Conservation (phyloP, 192 early-diverging fungal genomes). For the Backusella macrospora region DNA sequence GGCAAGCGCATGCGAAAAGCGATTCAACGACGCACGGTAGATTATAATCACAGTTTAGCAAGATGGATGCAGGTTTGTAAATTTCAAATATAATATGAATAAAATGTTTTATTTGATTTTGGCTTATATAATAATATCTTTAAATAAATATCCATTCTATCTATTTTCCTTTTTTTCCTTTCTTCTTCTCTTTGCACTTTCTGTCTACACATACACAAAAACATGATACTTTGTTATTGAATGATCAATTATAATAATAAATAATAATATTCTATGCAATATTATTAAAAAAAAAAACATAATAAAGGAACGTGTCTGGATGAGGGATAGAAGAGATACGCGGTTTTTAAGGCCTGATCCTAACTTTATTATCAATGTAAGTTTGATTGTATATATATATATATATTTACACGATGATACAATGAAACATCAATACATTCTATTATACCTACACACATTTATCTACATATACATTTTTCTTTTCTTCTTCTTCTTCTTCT, state of each 20-base stretch:
- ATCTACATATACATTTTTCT: no score
- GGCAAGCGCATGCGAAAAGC: conserved; percentile 86
- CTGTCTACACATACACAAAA: no score
- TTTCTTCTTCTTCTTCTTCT: no score
- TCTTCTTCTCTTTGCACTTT: background rate
- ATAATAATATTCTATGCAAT: background rate
- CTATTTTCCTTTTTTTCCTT: background rate
- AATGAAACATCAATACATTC: no score
- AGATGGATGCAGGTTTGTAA: conserved; percentile 71
- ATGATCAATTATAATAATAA: background rate
- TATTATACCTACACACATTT: no score
- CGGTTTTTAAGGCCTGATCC: conserved; percentile 67
- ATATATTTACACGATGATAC: background rate
- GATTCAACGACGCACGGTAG: conserved; percentile 91
- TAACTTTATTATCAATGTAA: conserved; percentile 76
- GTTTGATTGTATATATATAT: conserved; percentile 17
- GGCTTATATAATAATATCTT: background rate
- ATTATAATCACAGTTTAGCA: conserved; percentile 85
- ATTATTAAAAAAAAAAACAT: background rate
- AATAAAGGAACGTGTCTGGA: conserved; percentile 55
- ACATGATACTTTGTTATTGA: background rate
- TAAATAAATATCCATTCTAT: conserved; percentile 9
- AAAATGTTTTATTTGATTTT: background rate
- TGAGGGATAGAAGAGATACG: conserved; percentile 55
- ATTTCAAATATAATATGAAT: conserved; percentile 25